Evolutionary conservation across 1,284 basidiomycete species (phyloP).

Genomic region (Ceratobasidium sp.): DNA sequence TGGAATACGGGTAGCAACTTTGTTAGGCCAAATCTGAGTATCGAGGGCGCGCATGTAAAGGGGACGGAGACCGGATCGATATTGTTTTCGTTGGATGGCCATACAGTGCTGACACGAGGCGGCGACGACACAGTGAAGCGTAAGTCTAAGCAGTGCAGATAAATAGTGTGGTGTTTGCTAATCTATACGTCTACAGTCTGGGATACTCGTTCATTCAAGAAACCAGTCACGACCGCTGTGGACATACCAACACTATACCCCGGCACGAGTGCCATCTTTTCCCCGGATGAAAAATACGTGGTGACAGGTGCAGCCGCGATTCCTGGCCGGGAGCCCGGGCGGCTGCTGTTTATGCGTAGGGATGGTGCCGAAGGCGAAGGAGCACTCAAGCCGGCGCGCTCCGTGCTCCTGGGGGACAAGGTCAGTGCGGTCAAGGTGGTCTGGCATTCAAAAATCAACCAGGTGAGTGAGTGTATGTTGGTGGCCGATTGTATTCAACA

Average conservation of each 20-base stretch:
- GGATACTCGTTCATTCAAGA: slow-evolving; percentile 89
- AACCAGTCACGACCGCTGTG: slow-evolving; percentile 70
- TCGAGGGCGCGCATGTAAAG: slow-evolving; percentile 86
- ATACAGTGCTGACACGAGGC: slow-evolving; percentile 83
- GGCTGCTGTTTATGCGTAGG: slow-evolving; percentile 75
- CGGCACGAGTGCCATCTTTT: slow-evolving; percentile 91
- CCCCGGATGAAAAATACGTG: slow-evolving; percentile 86
- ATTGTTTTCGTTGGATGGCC: slow-evolving; percentile 83
- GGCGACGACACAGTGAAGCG: slow-evolving; percentile 94
- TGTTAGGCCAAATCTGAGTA: slow-evolving; percentile 83
- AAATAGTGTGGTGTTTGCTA: background rate
- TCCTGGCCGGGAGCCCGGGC: slow-evolving; percentile 68
- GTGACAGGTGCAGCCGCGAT: slow-evolving; percentile 78
- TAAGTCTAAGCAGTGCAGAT: slow-evolving; percentile 58
- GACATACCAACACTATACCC: slow-evolving; percentile 83
- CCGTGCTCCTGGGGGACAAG: slow-evolving; percentile 64
- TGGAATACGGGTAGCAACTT: slow-evolving; percentile 95
- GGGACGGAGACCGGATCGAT: slow-evolving; percentile 84
- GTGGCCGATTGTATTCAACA: background rate
- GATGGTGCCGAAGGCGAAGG: slow-evolving; percentile 66
- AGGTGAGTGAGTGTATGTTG: slow-evolving; percentile 60
- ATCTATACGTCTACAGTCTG: slow-evolving; percentile 70
- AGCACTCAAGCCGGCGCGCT: slow-evolving; percentile 17
- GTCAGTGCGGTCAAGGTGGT: slow-evolving; percentile 86
- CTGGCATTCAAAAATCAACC: slow-evolving; percentile 98